Conservation (phyloP, 768 basidiomycete genomes). For the Amanita pseudoporphyria region DNA sequence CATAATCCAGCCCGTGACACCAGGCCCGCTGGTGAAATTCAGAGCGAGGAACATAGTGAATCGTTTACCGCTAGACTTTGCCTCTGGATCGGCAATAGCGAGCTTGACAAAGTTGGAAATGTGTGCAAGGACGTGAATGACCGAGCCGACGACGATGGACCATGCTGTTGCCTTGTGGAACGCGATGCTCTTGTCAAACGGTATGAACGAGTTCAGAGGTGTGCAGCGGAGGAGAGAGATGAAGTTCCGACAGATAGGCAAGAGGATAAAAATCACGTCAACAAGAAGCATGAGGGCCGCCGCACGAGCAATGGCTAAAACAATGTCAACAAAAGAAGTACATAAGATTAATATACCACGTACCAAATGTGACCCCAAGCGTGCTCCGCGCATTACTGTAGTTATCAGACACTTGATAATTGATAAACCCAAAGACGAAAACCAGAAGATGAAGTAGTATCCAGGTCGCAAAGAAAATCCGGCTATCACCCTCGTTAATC, state of each 20-base stretch:
- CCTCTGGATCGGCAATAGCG: slow-evolving; percentile 43
- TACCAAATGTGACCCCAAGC: slow-evolving; percentile 77
- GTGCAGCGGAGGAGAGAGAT: slow-evolving; percentile 83
- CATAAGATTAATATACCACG: slow-evolving; percentile 29
- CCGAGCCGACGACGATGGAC: slow-evolving; percentile 73
- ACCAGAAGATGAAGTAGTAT: slow-evolving; percentile 75
- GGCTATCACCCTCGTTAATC: slow-evolving; percentile 84
- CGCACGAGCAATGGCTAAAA: slow-evolving; percentile 71
- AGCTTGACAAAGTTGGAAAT: slow-evolving; percentile 77
- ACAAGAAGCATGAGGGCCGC: slow-evolving; percentile 88
- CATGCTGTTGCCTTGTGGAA: slow-evolving; percentile 89
- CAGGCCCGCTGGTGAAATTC: slow-evolving; percentile 81
- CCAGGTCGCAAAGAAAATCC: slow-evolving; percentile 74
- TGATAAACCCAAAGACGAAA: slow-evolving; percentile 62
- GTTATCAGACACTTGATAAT: slow-evolving; percentile 79
- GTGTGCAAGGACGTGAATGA: slow-evolving; percentile 75
- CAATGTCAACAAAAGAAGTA: slow-evolving; percentile 22
- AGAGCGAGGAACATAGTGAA: slow-evolving; percentile 62
- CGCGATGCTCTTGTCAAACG: slow-evolving; percentile 88
- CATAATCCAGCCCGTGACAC: slow-evolving; percentile 86
- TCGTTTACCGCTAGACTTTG: slow-evolving; percentile 42
- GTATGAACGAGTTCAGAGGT: slow-evolving; percentile 76
- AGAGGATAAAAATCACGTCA: slow-evolving; percentile 87
- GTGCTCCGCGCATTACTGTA: slow-evolving; percentile 48
- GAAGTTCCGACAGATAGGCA: slow-evolving; percentile 94